Evolutionary conservation across 2,329 filamentous ascomycete genomes (phyloP), one percentile per base, ranked within the genome.

Genomic region (Dothideomycetes sp.): DNA sequence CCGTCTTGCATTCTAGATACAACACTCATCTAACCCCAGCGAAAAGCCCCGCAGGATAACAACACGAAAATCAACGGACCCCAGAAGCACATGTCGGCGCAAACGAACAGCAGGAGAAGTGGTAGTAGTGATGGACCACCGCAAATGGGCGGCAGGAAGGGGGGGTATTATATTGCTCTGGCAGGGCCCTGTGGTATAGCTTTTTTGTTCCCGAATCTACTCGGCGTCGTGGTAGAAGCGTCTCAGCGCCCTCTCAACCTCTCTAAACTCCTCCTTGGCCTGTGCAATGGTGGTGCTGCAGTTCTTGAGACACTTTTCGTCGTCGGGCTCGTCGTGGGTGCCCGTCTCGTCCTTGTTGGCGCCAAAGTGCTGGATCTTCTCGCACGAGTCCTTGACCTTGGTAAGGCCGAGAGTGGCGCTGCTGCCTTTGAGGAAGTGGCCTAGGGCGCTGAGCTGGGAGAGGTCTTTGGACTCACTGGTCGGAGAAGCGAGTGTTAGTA

Each of bases 381-480:
- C 88, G 66, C 91, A 98, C 46, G 78, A 81, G 55, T 95, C 87
- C 60, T 86, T 84, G 53, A 98, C 82, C 61, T 93, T 93, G 53
- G 75, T 81, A 40, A 96, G 75, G 34, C 91, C 91, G 39, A 98
- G 74, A 3, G 91, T 95, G 30, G 91, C 89, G 7, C 89, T 95
- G 5, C 89, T 96, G 44, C 91, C 91, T 66, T 98, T 98, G 51
- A 98, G 73, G 66, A 94, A 98, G 65, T 98, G 91, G 31, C 91
- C 91, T 22, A 94, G 78, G 38, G 75, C 72, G 24, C 86, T 94
- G 29, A 96, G 76, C 49, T 78, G 68, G n/a, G 66, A 61, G 42
- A 96, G 76, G 44, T 94, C 70, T 54, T 75, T 71, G 2, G 72
- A 60, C 49, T 76, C 61, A 48, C 87, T 94, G 56, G 43, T 42